These are phyloP conservation scores for Agapanthus africanus DNA, from an alignment of 106 monocot genomes.

Conservation along the genomic window DNA sequence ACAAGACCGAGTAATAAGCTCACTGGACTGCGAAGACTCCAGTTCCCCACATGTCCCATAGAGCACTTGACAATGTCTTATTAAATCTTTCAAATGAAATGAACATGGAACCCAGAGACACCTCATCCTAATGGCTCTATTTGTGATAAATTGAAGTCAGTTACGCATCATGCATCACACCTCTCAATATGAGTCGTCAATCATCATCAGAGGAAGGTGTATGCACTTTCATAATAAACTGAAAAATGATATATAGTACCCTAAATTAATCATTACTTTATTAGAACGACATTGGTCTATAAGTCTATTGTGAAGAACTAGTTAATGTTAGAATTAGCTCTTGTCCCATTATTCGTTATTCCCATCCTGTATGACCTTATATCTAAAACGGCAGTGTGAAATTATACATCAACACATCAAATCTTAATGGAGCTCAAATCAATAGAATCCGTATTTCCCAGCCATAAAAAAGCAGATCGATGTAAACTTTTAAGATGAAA, in stretches of 20 bases:
- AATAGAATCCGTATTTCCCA: too few species aligned
- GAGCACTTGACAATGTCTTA: neutral
- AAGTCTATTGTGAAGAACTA: neutral
- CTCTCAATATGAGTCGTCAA: neutral
- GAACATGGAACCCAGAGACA: neutral
- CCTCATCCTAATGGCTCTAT: neutral
- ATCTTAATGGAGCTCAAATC: too few species aligned
- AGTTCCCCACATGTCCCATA: too few species aligned
- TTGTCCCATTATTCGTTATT: too few species aligned
- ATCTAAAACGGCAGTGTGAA: neutral
- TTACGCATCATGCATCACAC: neutral
- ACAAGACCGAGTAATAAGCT: too few species aligned
- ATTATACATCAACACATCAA: neutral
- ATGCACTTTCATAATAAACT: neutral
- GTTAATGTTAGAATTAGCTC: neutral
- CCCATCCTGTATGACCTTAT: neutral
- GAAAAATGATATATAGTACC: neutral
- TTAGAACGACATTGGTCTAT: neutral
- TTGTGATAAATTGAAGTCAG: neutral
- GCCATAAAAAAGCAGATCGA: neutral
- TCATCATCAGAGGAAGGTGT: neutral
- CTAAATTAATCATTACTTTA: neutral
- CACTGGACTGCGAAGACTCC: too few species aligned
- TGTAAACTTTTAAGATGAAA: conserved; percentile 2
- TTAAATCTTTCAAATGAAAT: too few species aligned